Evolutionary conservation across 148 eudicot species (phyloP).

Genomic region (Rhododendron henanense): DNA sequence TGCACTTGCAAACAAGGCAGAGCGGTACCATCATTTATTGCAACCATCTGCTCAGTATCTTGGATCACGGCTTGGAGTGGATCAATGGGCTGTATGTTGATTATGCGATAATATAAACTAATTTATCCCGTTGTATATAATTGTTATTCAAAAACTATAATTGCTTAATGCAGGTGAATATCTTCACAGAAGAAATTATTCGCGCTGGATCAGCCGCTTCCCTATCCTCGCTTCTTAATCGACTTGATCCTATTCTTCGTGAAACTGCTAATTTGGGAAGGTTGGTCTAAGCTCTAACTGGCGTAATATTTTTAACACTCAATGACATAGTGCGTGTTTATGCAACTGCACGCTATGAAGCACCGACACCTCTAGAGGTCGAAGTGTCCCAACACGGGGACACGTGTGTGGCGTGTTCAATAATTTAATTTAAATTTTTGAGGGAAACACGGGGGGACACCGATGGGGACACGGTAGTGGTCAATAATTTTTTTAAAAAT

Average conservation of each 20-base stretch:
- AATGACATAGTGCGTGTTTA: background rate
- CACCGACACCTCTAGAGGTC: too few relatives aligned
- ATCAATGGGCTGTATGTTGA: constrained; percentile 86
- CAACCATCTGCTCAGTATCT: constrained; percentile 99
- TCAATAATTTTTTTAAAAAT: too few relatives aligned
- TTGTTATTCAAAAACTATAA: constrained; percentile 11
- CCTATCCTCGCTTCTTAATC: constrained; percentile 79
- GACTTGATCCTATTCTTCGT: constrained; percentile 93
- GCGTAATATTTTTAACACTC: background rate
- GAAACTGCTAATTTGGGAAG: constrained; percentile 92
- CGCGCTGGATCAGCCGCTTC: constrained; percentile 99
- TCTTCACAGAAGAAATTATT: constrained; percentile 94
- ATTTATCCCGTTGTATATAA: background rate
- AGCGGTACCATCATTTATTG: constrained; percentile 68
- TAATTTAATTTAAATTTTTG: too few relatives aligned
- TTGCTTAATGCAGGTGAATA: constrained; percentile 56
- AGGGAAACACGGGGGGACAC: too few relatives aligned
- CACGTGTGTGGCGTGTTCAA: too few relatives aligned
- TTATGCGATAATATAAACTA: background rate
- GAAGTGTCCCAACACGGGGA: too few relatives aligned
- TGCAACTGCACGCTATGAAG: background rate
- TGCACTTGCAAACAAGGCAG: constrained; percentile 88
- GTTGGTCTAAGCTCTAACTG: constrained; percentile 25
- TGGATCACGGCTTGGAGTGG: constrained; percentile 86
- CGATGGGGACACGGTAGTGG: too few relatives aligned